Evolutionary conservation across 2,329 filamentous ascomycete species (phyloP).

Genomic region (Calcarisporium arbuscula): DNA sequence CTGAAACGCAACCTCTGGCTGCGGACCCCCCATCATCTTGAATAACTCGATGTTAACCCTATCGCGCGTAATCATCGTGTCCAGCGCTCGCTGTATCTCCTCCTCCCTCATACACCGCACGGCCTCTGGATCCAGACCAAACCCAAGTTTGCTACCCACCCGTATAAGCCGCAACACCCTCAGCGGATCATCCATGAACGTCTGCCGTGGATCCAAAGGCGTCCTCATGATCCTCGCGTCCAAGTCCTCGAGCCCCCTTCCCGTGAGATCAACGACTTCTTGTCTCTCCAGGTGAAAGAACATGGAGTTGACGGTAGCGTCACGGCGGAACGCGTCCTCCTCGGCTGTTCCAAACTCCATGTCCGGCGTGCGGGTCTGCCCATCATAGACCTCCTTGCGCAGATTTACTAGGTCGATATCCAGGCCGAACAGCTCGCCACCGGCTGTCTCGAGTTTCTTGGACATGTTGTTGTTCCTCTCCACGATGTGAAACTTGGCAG

Average conservation of each 20-base stretch:
- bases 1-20: constrained; percentile 7
- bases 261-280: constrained; percentile 12
- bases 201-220: constrained; percentile 11
- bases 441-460: constrained; percentile 13
- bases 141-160: constrained; percentile 9
- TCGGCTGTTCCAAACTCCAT: constrained; percentile 14
- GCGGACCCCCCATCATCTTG: constrained; percentile 10
- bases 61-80: constrained; percentile 12
- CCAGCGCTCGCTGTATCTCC: constrained; percentile 6
- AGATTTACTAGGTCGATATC: constrained; percentile 14
- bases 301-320: constrained; percentile 12
- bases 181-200: constrained; percentile 14
- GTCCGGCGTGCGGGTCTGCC: constrained; percentile 10
- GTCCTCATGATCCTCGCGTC: constrained; percentile 10
- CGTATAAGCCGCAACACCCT: constrained; percentile 11
- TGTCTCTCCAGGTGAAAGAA: constrained; percentile 11
- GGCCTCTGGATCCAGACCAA: constrained; percentile 5
- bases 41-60: constrained; percentile 10
- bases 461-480: constrained; percentile 9
- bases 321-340: constrained; percentile 12
- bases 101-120: constrained; percentile 5
- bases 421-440: constrained; percentile 11
- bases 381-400: constrained; percentile 12
- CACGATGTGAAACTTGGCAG: constrained; percentile 8
- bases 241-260: constrained; percentile 8